A percentile compares a stretch with the other conserved stretches of the same genome.
phyloP scores from a whole-genome alignment of 495 filamentous ascomycete species.

The Saxophila tyrrhenica region DNA sequence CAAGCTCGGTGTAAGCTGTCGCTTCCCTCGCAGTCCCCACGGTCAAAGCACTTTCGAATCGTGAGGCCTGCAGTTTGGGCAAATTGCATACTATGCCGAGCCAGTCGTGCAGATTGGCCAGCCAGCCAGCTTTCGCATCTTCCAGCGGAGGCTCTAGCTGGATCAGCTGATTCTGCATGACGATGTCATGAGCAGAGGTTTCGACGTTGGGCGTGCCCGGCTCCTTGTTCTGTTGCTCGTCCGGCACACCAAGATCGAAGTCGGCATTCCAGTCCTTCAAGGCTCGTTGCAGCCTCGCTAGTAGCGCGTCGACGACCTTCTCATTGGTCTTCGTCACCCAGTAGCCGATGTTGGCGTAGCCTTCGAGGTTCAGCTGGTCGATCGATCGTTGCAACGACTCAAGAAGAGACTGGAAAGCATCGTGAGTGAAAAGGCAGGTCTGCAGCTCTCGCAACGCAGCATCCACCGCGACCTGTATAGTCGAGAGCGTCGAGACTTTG shows the following conservation, averaged over 20 bases:
- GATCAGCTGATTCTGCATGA: constrained; percentile 93
- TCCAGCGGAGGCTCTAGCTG: constrained; percentile 89
- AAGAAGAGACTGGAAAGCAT: constrained; percentile 66
- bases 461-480: constrained; percentile 72
- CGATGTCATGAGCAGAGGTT: constrained; percentile 74
- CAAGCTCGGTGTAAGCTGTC: constrained; percentile 79
- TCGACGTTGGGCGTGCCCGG: constrained; percentile 47
- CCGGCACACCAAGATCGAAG: constrained; percentile 39
- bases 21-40: constrained; percentile 43
- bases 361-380: constrained; percentile 90
- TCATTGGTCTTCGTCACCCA: constrained; percentile 83
- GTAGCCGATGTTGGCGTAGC: constrained; percentile 77
- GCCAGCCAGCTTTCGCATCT: constrained; percentile 87
- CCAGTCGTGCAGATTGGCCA: constrained; percentile 84
- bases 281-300: constrained; percentile 64
- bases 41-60: constrained; percentile 74
- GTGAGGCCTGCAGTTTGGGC: constrained; percentile 81
- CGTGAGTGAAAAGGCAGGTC: constrained; percentile 66
- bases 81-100: constrained; percentile 84
- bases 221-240: constrained; percentile 32
- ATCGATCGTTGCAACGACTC: constrained; percentile 77
- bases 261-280: constrained; percentile 72
- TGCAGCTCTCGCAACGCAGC: constrained; percentile 74
- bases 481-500: constrained; percentile 66
- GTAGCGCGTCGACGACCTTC: constrained; percentile 66